These are phyloP conservation scores for Rhodotorula kratochvilovae DNA, from an alignment of 768 basidiomycete genomes.

Conservation along the genomic window DNA sequence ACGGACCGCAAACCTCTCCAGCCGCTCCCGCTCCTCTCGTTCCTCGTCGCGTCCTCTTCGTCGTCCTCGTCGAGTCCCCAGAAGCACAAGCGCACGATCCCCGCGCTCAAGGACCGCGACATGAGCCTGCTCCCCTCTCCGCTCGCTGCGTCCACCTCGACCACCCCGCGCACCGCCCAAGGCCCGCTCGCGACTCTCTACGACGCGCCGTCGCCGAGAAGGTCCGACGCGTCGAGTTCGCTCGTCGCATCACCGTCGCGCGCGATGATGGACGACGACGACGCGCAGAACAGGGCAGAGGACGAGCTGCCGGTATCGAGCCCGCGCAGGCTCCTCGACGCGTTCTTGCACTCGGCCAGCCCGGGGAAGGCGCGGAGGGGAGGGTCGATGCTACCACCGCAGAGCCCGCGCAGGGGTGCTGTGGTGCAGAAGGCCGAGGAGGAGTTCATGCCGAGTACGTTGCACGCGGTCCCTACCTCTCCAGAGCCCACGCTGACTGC, in stretches of 20 bases:
- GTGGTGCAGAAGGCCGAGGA: neutral
- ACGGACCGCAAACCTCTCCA: slow-evolving; percentile 2
- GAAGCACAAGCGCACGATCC: too few relatives aligned
- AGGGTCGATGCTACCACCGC: neutral
- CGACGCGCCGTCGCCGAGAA: slow-evolving; percentile 4
- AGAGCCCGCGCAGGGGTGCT: neutral
- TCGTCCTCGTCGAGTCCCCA: neutral
- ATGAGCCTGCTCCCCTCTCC: slow-evolving; percentile 16
- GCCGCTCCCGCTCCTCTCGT: slow-evolving; percentile 13
- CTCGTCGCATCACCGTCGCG: neutral
- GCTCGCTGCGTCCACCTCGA: neutral
- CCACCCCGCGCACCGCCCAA: neutral
- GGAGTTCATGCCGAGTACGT: neutral
- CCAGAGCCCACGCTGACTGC: neutral
- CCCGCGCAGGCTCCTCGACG: slow-evolving; percentile 23
- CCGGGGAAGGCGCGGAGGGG: neutral
- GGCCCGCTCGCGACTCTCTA: slow-evolving; percentile 7
- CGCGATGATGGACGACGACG: slow-evolving; percentile 13
- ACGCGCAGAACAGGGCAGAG: neutral
- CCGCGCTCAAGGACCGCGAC: neutral
- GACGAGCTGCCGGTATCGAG: neutral
- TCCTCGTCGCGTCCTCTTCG: neutral
- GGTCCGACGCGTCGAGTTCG: neutral
- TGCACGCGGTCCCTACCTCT: neutral
- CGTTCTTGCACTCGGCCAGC: neutral